A percentile compares a stretch with the other conserved stretches of the same genome.
These are phyloP conservation scores for Dillenia turbinata DNA, from an alignment of 164 flowering plant genomes.

Conservation along the genomic window DNA sequence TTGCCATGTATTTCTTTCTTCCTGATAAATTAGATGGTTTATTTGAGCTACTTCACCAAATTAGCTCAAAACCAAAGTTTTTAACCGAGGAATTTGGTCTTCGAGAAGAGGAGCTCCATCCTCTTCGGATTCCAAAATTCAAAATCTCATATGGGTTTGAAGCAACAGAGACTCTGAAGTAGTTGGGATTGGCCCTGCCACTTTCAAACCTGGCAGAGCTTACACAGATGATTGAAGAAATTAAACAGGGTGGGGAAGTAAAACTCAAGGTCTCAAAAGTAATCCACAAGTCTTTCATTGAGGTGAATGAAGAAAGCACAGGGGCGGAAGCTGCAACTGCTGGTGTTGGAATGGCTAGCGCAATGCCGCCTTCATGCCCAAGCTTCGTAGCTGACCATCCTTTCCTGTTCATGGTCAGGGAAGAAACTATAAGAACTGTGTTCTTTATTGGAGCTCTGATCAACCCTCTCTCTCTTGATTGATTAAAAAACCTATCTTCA, in stretches of 20 bases:
- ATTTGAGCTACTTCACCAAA: conserved; percentile 6
- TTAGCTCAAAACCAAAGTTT: conserved; percentile 15
- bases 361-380: background rate
- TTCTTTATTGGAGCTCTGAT: conserved; percentile 23
- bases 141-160: conserved; percentile 24
- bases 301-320: conserved; percentile 29
- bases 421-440: conserved; percentile 14
- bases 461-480: conserved; percentile 13
- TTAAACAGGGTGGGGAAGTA: background rate
- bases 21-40: conserved; percentile 30
- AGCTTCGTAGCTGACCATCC: conserved; percentile 33
- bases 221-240: conserved; percentile 23
- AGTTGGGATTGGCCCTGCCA: conserved; percentile 22
- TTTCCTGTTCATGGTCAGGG: conserved; percentile 25
- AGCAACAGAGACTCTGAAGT: conserved; percentile 23
- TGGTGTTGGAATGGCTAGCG: background rate
- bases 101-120: conserved; percentile 5
- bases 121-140: conserved; percentile 29
- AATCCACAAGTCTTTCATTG: conserved; percentile 27
- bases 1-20: conserved; percentile 33
- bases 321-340: conserved; percentile 29
- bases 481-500: background rate
- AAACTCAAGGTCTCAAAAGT: conserved; percentile 20
- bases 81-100: conserved; percentile 10
- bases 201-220: conserved; percentile 8